phyloP scores from a whole-genome alignment of 768 basidiomycete species.

The Brasilioporus rufonigricans region DNA sequence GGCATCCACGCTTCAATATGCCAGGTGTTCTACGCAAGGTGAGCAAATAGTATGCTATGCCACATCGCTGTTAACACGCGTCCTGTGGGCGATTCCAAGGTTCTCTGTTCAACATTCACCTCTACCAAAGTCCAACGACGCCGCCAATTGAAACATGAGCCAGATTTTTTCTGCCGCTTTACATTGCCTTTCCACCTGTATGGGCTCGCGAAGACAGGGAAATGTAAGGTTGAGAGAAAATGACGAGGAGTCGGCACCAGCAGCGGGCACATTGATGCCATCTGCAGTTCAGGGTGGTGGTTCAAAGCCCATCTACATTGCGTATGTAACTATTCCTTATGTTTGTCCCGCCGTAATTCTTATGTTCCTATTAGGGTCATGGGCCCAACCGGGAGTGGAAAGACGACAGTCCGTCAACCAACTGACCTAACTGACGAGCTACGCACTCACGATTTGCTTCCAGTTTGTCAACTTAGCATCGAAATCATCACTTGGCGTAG shows the following conservation, averaged over 20 bases:
- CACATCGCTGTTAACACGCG: conserved; percentile 10
- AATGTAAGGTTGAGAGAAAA: conserved; percentile 13
- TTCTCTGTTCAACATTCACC: background rate
- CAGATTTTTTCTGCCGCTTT: conserved; percentile 12
- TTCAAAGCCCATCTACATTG: conserved; percentile 26
- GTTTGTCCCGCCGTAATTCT: background rate
- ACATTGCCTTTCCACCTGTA: background rate
- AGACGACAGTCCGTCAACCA: conserved; percentile 26
- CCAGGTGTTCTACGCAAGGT: conserved; percentile 6
- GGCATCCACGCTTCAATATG: conserved; percentile 1
- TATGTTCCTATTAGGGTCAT: conserved; percentile 22
- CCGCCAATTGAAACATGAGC: conserved; percentile 19
- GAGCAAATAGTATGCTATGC: background rate
- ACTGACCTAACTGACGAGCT: background rate
- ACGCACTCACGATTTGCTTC: background rate
- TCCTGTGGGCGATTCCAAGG: background rate
- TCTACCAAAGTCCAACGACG: conserved; percentile 8
- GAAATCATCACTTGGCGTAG: conserved; percentile 28
- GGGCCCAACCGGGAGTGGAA: conserved; percentile 32
- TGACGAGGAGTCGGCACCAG: conserved; percentile 18
- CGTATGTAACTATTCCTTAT: conserved; percentile 16
- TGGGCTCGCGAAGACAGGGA: conserved; percentile 1
- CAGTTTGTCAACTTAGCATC: conserved; percentile 37
- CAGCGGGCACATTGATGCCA: background rate
- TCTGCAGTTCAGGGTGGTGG: background rate